Evolutionary conservation across 140 eudicot species (phyloP).

Genomic region (Flaveria floridana): DNA sequence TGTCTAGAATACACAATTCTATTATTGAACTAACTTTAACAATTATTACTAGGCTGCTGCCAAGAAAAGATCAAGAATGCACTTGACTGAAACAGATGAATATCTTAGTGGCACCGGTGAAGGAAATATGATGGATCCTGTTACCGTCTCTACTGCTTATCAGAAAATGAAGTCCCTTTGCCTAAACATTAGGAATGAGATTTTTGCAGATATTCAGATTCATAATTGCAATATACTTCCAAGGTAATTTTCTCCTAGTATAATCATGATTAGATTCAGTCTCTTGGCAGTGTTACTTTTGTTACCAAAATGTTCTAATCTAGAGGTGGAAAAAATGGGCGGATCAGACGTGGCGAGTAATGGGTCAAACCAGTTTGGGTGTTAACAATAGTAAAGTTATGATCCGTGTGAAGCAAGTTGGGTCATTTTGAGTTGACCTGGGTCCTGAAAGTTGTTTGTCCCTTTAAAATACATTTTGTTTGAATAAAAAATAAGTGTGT

Average conservation of each 20-base stretch:
- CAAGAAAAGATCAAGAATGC: conserved; percentile 75
- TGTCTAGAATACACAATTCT: neutral
- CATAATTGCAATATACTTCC: conserved; percentile 79
- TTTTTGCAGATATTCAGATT: conserved; percentile 72
- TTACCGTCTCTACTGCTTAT: conserved; percentile 62
- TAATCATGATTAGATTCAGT: neutral
- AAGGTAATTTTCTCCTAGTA: conserved; percentile 38
- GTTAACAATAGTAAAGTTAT: neutral
- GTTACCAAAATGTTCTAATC: neutral
- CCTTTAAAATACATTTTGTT: neutral
- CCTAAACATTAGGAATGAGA: conserved; percentile 64
- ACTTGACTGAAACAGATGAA: conserved; percentile 77
- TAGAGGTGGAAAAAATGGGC: neutral
- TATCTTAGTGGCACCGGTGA: conserved; percentile 63
- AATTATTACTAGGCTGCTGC: conserved; percentile 61
- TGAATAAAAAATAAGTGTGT: neutral
- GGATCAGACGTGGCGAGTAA: neutral
- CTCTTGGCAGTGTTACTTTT: neutral
- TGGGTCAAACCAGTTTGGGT: neutral
- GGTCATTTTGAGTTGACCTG: neutral
- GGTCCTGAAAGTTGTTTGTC: neutral
- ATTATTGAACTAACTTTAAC: neutral
- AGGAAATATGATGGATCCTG: conserved; percentile 57
- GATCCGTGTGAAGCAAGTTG: neutral
- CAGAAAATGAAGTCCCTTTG: conserved; percentile 76